Conservation (phyloP, 306 rosid species). For the Cucurbita moschata region DNA sequence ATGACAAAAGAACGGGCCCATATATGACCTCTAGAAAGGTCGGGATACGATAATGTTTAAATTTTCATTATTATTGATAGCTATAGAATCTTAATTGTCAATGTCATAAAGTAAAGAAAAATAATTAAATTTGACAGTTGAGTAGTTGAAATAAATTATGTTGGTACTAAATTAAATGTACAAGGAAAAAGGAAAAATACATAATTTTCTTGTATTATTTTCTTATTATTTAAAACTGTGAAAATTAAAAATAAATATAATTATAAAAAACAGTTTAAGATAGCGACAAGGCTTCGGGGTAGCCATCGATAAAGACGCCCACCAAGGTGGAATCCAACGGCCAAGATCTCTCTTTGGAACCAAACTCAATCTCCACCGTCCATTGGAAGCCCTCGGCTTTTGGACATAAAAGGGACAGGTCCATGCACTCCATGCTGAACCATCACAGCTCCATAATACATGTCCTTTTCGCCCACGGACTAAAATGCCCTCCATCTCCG, state of each 20-base stretch:
- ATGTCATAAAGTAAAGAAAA: not conserved
- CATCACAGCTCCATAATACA: constrained; percentile 26
- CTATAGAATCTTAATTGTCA: not conserved
- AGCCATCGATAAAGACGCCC: constrained; percentile 19
- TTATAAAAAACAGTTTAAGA: constrained; percentile 6
- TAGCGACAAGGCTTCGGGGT: constrained; percentile 17
- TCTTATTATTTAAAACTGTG: not conserved
- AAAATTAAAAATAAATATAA: not conserved
- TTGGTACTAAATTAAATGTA: not conserved
- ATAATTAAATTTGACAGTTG: not conserved
- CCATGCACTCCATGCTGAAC: constrained; percentile 28
- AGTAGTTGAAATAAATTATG: not conserved
- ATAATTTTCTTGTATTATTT: not conserved
- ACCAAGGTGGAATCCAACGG: constrained; percentile 9
- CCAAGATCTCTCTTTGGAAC: not conserved
- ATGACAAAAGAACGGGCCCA: not conserved
- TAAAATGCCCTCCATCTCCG: constrained; percentile 11
- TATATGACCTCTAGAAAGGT: not conserved
- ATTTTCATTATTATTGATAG: not conserved
- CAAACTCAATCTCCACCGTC: constrained; percentile 11
- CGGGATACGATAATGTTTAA: not conserved
- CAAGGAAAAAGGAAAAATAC: not conserved
- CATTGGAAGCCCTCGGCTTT: constrained; percentile 16
- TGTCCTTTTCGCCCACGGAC: constrained; percentile 23
- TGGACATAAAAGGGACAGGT: constrained; percentile 28